Base-by-base conservation (phyloP, 495 filamentous ascomycete species). In the Aspergillus panamensis region DNA sequence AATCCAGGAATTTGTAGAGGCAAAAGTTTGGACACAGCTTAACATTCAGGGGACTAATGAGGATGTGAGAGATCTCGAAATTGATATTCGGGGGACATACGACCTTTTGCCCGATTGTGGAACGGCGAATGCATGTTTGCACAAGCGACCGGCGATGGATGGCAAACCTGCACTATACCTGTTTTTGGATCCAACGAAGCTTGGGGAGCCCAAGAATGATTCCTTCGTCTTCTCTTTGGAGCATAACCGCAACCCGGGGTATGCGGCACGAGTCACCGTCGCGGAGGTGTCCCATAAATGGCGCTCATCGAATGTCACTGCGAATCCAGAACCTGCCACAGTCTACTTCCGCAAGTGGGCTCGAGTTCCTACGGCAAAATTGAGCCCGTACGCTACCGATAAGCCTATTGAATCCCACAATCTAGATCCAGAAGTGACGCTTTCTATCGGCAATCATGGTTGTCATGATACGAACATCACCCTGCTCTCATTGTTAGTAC, bases 201-300 rank as follows among this genome's bases (percentile, higher is more conserved):
- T 77, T 10, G 77, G 78, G 3, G 53, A 69, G 16, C 65, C 76
- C 0, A 60, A 71, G 0, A 44, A 80, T 3, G 89, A 93, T 66
- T 63, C 64, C 1, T 92, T 84, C 62, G 83, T 91, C 14, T 89
- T 92, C 62, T 78, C 86, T 1, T 51, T 75, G 7, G 73, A 82
- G 8, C 79, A 75, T 45, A 61, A 73, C 1, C 74, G 80, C 6
- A 70, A 84, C 5, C 71, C 82, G 14, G 75, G 76, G 13, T 81
- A 87, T 35, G 80, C 85, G 49, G 58, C 72, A 43, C 79, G 88
- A 19, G 56, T 64, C 10, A 64, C 76, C 1, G 59, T 85, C 45
- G 77, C 83, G 12, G 71, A 76, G 50, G 50, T 76, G 8, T 66
- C 69, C 0, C 64, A 66, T 55, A 48, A 45, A 16, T 78, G 73